A percentile compares a stretch with the other conserved stretches of the same genome.
Evolutionary conservation across 768 basidiomycete genomes (phyloP).

Genomic region (Suillus lakei): DNA sequence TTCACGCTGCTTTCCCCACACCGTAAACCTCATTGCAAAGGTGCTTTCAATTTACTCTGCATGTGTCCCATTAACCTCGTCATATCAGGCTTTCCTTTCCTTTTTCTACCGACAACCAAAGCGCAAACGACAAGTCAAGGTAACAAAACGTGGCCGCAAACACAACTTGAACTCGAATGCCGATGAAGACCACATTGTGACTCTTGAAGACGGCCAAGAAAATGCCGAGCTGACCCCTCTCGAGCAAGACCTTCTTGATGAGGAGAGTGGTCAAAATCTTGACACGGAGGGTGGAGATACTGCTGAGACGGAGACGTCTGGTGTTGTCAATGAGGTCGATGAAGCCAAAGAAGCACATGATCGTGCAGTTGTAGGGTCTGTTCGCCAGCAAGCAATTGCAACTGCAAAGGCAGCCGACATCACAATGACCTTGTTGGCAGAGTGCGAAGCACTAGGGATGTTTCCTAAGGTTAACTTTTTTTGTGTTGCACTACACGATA

Average conservation of each 20-base stretch:
- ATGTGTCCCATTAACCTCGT: background rate
- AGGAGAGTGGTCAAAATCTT: background rate
- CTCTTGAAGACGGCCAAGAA: background rate
- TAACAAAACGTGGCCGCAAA: background rate
- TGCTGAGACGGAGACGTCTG: too few species aligned
- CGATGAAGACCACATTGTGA: background rate
- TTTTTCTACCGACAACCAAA: background rate
- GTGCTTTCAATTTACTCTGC: slow-evolving; percentile 11
- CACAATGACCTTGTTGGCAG: background rate
- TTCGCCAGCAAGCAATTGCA: slow-evolving; percentile 10
- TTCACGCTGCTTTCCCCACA: slow-evolving; percentile 35
- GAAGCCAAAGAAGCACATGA: slow-evolving; percentile 25
- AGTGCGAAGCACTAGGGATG: too few species aligned
- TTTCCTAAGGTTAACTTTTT: too few species aligned
- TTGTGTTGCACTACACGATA: too few species aligned
- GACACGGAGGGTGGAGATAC: too few species aligned
- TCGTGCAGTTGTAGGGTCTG: slow-evolving; percentile 14
- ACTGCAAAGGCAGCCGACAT: background rate
- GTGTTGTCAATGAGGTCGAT: slow-evolving; percentile 9
- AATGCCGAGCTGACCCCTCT: background rate
- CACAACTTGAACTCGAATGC: background rate
- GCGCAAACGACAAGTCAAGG: background rate
- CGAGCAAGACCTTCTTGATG: background rate
- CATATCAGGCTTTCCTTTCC: background rate
- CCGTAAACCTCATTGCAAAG: slow-evolving; percentile 39